Conservation (phyloP, 192 early-diverging fungal genomes). For the Backusella sp. region DNA sequence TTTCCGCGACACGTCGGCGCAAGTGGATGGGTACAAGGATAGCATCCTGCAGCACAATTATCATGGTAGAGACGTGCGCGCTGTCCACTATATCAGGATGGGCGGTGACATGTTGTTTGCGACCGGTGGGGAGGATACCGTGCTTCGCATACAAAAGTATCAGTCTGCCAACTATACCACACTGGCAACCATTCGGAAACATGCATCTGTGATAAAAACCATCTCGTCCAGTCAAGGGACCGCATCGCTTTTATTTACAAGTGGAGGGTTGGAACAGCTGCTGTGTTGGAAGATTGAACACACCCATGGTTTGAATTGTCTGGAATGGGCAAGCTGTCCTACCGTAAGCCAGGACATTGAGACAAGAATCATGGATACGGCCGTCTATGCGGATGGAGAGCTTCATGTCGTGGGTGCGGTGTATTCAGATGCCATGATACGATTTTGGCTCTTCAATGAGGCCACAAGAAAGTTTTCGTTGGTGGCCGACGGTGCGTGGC, state of each 20-base stretch:
- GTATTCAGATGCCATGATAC: conserved; percentile 70
- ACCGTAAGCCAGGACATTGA: conserved; percentile 48
- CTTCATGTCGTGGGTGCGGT: conserved; percentile 62
- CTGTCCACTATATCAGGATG: conserved; percentile 35
- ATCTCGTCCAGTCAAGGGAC: conserved; percentile 36
- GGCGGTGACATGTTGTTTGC: not conserved
- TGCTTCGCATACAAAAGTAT: conserved; percentile 56
- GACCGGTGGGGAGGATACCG: not conserved
- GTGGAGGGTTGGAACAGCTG: conserved; percentile 62
- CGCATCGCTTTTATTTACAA: conserved; percentile 54
- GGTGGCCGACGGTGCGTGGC: conserved; percentile 48
- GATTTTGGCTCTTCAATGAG: conserved; percentile 63
- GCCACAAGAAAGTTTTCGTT: conserved; percentile 42
- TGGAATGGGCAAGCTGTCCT: conserved; percentile 51
- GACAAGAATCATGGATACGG: conserved; percentile 76
- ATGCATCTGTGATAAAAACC: conserved; percentile 53
- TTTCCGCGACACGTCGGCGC: conserved; percentile 38
- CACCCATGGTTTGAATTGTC: conserved; percentile 39
- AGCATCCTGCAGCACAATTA: conserved; percentile 55
- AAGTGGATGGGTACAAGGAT: conserved; percentile 45
- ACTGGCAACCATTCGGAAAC: conserved; percentile 40
- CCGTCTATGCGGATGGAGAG: conserved; percentile 39
- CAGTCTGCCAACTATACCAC: conserved; percentile 32
- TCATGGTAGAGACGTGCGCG: conserved; percentile 66
- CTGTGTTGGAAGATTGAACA: conserved; percentile 55